phyloP scores from a whole-genome alignment of 2,329 filamentous ascomycete genomes.

The Aspergillus sp. region DNA sequence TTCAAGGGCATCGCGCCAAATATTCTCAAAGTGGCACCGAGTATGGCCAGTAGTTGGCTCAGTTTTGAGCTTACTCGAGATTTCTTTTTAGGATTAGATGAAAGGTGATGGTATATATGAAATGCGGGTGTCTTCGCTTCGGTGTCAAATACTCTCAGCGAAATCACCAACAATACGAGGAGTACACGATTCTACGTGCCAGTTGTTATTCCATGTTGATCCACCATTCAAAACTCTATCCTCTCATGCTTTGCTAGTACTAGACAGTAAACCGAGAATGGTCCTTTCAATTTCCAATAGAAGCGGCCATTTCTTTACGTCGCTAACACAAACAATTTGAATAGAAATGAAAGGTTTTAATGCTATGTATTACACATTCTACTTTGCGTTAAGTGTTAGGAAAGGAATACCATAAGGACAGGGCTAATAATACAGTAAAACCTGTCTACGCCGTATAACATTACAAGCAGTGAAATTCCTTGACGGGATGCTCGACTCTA shows the following conservation, averaged over 20 bases:
- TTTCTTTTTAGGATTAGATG: conserved; percentile 65
- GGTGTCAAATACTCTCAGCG: not conserved
- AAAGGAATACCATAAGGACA: too few relatives aligned
- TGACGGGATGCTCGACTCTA: too few relatives aligned
- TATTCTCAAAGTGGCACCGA: conserved; percentile 92
- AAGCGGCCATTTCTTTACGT: not conserved
- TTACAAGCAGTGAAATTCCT: too few relatives aligned
- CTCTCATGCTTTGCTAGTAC: not conserved
- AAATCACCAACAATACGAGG: not conserved
- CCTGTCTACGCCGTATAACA: too few relatives aligned
- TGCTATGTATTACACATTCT: too few relatives aligned
- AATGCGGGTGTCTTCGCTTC: not conserved
- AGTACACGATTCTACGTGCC: not conserved
- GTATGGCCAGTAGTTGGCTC: conserved; percentile 98
- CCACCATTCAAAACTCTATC: not conserved
- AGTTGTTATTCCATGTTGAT: not conserved
- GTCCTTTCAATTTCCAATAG: not conserved
- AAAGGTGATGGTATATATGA: conserved; percentile 16
- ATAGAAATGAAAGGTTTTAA: too few relatives aligned
- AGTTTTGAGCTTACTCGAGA: conserved; percentile 95
- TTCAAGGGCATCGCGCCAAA: conserved; percentile 98
- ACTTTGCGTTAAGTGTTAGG: too few relatives aligned
- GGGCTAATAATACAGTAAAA: too few relatives aligned
- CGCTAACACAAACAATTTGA: not conserved
- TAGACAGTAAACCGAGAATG: not conserved